phyloP scores from a whole-genome alignment of 2,329 filamentous ascomycete species.

The Phaeomoniella chlamydospora region DNA sequence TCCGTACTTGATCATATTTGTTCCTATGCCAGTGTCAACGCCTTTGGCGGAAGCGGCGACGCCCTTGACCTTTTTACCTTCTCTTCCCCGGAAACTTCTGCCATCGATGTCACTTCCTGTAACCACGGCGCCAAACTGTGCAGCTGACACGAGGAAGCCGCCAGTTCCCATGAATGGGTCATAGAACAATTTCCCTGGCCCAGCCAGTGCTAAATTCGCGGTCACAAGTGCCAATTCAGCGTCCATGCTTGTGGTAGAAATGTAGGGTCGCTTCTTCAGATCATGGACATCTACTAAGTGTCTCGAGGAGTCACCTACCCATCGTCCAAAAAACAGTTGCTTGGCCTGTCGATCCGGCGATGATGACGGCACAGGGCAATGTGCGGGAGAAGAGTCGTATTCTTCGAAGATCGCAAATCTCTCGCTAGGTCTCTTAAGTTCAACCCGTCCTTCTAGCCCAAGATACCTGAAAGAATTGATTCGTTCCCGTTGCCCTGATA shows the following conservation, averaged over 20 bases:
- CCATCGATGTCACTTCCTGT: conserved; percentile 92
- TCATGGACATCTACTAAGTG: conserved; percentile 61
- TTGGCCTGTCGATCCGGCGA: conserved; percentile 1
- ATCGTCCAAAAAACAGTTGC: conserved; percentile 37
- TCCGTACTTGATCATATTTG: conserved; percentile 78
- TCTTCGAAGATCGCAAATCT: conserved; percentile 74
- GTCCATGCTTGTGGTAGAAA: conserved; percentile 95
- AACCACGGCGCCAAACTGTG: conserved; percentile 72
- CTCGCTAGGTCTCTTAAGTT: conserved; percentile 58
- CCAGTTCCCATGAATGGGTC: conserved; percentile 95
- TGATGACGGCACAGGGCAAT: conserved; percentile 3
- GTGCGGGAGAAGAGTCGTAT: conserved; percentile 41
- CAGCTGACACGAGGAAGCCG: conserved; percentile 78
- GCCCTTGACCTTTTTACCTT: conserved; percentile 28
- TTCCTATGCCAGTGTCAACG: conserved; percentile 27
- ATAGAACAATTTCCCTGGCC: conserved; percentile 72
- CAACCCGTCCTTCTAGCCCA: conserved; percentile 62
- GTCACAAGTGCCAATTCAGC: conserved; percentile 82
- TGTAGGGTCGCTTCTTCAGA: conserved; percentile 85
- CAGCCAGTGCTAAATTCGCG: conserved; percentile 76
- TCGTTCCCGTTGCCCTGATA: conserved; percentile 50
- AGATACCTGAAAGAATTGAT: conserved; percentile 75
- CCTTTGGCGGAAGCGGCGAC: conserved; percentile 10
- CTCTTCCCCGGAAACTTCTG: conserved; percentile 53
- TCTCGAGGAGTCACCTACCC: conserved; percentile 51